Evolutionary conservation across 2,329 filamentous ascomycete species (phyloP).

Genomic region (Stenocarpella maydis): DNA sequence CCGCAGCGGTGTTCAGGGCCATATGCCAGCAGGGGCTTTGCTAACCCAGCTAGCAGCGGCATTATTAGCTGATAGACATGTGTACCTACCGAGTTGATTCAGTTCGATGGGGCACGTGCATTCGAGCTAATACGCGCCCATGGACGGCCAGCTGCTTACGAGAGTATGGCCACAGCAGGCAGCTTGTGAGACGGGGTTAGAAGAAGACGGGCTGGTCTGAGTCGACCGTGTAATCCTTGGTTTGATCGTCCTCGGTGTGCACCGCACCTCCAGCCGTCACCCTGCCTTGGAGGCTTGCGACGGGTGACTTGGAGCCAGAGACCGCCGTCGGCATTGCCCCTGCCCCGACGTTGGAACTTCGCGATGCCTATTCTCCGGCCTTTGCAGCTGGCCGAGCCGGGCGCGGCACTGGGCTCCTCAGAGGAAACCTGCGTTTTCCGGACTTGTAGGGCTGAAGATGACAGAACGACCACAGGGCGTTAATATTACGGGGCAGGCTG

Average conservation of each 20-base stretch:
- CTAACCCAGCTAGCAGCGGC: background rate
- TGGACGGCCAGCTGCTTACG: conserved; percentile 2
- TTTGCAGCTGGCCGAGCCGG: background rate
- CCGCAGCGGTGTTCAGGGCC: background rate
- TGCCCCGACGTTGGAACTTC: background rate
- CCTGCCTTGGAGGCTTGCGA: background rate
- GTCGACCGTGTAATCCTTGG: conserved; percentile 15
- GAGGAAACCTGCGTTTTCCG: background rate
- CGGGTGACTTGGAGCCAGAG: background rate
- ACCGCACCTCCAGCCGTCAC: conserved; percentile 2
- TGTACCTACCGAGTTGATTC: background rate
- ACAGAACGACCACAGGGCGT: background rate
- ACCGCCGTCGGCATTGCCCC: background rate
- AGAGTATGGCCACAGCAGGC: background rate
- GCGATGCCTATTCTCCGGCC: background rate
- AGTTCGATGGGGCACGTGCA: background rate
- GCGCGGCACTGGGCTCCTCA: background rate
- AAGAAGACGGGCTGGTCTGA: background rate
- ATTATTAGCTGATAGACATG: background rate
- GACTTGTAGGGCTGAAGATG: conserved; percentile 15
- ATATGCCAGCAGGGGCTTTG: conserved; percentile 6
- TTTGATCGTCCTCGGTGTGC: background rate
- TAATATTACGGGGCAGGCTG: conserved; percentile 4
- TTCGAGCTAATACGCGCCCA: background rate
- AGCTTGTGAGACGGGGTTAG: background rate